Evolutionary conservation across 2,329 filamentous ascomycete species (phyloP).

Genomic region (Cercospora citrullina): DNA sequence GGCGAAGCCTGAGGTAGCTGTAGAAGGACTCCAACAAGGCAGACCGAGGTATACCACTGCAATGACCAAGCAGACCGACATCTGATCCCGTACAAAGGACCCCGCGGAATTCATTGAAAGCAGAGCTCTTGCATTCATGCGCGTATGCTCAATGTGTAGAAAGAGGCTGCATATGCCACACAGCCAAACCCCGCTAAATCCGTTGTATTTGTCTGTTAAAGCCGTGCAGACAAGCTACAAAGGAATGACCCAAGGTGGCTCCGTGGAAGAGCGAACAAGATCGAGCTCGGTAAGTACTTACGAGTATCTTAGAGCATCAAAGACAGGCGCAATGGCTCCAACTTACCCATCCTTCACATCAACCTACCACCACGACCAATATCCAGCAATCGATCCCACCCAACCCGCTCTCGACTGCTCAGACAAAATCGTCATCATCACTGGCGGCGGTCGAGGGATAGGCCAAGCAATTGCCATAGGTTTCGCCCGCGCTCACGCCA

Average conservation of each 20-base stretch:
- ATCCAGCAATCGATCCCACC: conserved; percentile 43
- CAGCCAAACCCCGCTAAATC: neutral
- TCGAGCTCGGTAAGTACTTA: neutral
- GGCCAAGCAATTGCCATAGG: conserved; percentile 25
- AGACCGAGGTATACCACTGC: neutral
- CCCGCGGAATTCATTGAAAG: neutral
- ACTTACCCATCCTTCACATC: conserved; percentile 40
- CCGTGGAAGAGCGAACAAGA: neutral
- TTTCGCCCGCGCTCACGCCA: conserved; percentile 24
- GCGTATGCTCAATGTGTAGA: neutral
- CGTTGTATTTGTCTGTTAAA: neutral
- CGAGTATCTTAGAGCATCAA: neutral
- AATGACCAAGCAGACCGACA: neutral
- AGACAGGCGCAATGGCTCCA: neutral
- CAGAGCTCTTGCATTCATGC: neutral
- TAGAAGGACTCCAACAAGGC: neutral
- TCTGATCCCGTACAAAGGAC: neutral
- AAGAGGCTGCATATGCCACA: neutral
- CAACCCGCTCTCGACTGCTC: conserved; percentile 44
- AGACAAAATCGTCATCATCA: conserved; percentile 43
- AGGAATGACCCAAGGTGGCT: neutral
- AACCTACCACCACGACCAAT: conserved; percentile 41
- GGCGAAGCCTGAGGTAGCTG: neutral
- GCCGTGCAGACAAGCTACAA: neutral
- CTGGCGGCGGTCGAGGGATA: conserved; percentile 25